Base-by-base conservation (phyloP, 2,329 filamentous ascomycete species). In the Aaosphaeria pasadenensis region DNA sequence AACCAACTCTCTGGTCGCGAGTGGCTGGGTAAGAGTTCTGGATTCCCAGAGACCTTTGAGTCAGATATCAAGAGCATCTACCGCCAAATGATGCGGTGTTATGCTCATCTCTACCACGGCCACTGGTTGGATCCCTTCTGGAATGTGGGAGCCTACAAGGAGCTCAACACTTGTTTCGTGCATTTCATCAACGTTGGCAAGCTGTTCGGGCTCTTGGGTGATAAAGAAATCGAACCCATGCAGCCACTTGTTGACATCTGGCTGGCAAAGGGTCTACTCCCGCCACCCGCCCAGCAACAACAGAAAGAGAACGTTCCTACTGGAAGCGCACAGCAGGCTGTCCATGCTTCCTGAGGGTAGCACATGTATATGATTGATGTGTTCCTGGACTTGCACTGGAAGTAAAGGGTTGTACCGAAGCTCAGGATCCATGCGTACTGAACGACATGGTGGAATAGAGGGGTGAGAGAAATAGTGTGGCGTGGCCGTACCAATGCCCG, bases 221-320 rank as follows among this genome's bases (percentile, higher is more conserved):
- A 91, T 50, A 87, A 90, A 63, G 92, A 96, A 72, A 82, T 95
- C 61, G 91, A 96, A 77, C 92, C 92, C 24, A 96, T 97, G 90
- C 89, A 95, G 75, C 90, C 89, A 29, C 74, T 97, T 58, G 89
- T 97, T 58, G 91, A 96, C 63, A 80, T 96, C 42, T 96, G 91
- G 87, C 85, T 91, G 29, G 86, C 86, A 53, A 92, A 92, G 65
- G 91, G 91, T 50, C 88, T 91, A 29, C 88, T 97, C 59, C 91
- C 91, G 7, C 52, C 58, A 30, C 49, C 57, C 7, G 45, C 55
- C 0, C 46, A 47, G 42, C 42, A 6, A 3, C 45, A 44, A 31
- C 42, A 45, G 44, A 45, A 46, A 32, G 40, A 44, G 24, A 39
- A 45, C 30, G 17, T 24, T 24, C 17, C 17, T 24, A 24, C 17